A percentile compares a stretch with the other conserved stretches of the same genome.
phyloP scores from a whole-genome alignment of 2,329 filamentous ascomycete species.

The Lasiodiplodia citricola region DNA sequence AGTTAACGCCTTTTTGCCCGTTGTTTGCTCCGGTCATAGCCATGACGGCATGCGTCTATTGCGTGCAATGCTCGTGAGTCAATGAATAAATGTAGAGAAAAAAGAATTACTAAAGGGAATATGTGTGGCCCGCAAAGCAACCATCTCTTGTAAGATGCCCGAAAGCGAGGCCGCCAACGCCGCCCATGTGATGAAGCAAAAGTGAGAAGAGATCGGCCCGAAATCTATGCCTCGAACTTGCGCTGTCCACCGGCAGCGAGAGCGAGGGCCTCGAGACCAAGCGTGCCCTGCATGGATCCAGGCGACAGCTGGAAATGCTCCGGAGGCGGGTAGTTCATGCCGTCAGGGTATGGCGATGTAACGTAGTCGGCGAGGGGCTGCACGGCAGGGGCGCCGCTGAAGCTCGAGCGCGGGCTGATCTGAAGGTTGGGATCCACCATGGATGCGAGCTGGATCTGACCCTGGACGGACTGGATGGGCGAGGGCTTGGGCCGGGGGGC shows the following conservation, averaged over 20 bases:
- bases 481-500: slow-evolving; percentile 40
- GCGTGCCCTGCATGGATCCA: slow-evolving; percentile 32
- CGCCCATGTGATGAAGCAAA: background rate
- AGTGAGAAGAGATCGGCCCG: background rate
- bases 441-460: slow-evolving; percentile 32
- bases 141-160: background rate
- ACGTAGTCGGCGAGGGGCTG: slow-evolving; percentile 35
- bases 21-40: slow-evolving; percentile 38
- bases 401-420: slow-evolving; percentile 37
- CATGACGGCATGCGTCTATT: slow-evolving; percentile 50
- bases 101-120: slow-evolving; percentile 10
- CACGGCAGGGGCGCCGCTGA: slow-evolving; percentile 36
- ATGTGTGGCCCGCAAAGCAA: background rate
- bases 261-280: slow-evolving; percentile 45
- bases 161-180: background rate
- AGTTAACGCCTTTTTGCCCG: slow-evolving; percentile 24
- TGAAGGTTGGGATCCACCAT: slow-evolving; percentile 39
- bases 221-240: slow-evolving; percentile 36
- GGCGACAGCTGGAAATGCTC: slow-evolving; percentile 12
- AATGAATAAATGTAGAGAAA: background rate
- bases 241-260: slow-evolving; percentile 46
- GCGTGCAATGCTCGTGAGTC: slow-evolving; percentile 30
- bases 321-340: slow-evolving; percentile 27
- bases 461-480: slow-evolving; percentile 34
- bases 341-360: slow-evolving; percentile 41